Conservation (phyloP, 2,329 filamentous ascomycete species). For the Cladosporium sp. region DNA sequence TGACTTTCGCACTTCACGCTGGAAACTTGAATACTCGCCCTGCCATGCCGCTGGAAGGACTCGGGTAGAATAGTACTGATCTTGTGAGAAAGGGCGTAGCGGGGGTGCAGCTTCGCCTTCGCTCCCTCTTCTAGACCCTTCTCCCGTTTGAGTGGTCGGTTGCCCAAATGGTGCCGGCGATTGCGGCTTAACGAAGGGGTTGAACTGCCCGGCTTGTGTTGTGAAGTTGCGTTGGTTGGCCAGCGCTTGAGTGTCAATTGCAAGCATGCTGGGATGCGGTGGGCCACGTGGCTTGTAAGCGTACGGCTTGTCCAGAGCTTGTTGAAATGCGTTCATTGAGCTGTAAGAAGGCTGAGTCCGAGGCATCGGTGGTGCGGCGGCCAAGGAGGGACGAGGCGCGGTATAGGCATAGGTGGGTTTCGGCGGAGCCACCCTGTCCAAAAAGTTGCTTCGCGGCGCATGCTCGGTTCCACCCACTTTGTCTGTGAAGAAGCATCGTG, state of each 20-base stretch:
- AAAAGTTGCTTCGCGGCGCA: slow-evolving; percentile 66
- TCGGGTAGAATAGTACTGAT: slow-evolving; percentile 35
- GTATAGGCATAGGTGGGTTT: slow-evolving; percentile 23
- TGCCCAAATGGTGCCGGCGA: not conserved
- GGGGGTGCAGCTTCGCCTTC: slow-evolving; percentile 17
- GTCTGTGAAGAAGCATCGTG: slow-evolving; percentile 85
- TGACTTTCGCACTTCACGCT: slow-evolving; percentile 25
- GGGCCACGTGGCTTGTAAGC: slow-evolving; percentile 36
- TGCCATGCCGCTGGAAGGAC: slow-evolving; percentile 33
- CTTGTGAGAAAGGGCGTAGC: slow-evolving; percentile 31
- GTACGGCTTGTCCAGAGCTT: slow-evolving; percentile 30
- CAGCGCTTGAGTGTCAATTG: slow-evolving; percentile 28
- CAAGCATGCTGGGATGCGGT: slow-evolving; percentile 23
- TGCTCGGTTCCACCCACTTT: slow-evolving; percentile 60
- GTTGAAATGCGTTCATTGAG: slow-evolving; percentile 4
- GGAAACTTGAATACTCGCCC: slow-evolving; percentile 33
- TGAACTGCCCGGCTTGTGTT: slow-evolving; percentile 16
- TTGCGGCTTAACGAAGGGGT: not conserved
- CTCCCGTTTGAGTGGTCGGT: not conserved
- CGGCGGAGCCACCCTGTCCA: slow-evolving; percentile 58
- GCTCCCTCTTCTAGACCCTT: not conserved
- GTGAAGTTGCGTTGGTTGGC: slow-evolving; percentile 28
- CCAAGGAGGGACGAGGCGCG: slow-evolving; percentile 20
- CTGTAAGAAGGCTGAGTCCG: slow-evolving; percentile 7
- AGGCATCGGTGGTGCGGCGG: slow-evolving; percentile 16